A percentile compares a stretch with the other conserved stretches of the same genome.
Conservation (phyloP, 73 alveolate genomes). For the Urostyla sp. region DNA sequence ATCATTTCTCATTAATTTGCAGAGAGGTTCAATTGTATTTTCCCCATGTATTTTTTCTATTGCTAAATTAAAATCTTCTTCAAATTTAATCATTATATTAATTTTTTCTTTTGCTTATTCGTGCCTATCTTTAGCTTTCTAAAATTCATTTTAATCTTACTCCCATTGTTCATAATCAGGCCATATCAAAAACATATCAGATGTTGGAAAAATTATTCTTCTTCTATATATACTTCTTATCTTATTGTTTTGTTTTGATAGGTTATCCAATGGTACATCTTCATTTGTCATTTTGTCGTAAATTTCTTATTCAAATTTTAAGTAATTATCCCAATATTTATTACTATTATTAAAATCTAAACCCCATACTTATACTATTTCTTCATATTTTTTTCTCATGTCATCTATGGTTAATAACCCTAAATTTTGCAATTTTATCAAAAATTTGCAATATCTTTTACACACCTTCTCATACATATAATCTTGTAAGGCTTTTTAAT, state of each 20-base stretch:
- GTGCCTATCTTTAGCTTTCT: slow-evolving; percentile 1
- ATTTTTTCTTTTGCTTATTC: neutral
- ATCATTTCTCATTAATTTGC: slow-evolving; percentile 1
- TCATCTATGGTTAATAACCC: neutral
- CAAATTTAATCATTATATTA: neutral
- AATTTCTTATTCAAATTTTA: slow-evolving; percentile 24
- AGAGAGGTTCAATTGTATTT: slow-evolving; percentile 1
- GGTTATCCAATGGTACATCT: slow-evolving; percentile 5
- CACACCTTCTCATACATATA: slow-evolving; percentile 16
- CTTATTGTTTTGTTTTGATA: neutral
- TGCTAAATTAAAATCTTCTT: slow-evolving; percentile 41
- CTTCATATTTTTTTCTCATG: slow-evolving; percentile 39
- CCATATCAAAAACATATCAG: slow-evolving; percentile 36
- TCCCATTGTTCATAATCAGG: slow-evolving; percentile 53
- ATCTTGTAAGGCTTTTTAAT: slow-evolving; percentile 30
- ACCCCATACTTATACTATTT: slow-evolving; percentile 27
- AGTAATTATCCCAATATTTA: slow-evolving; percentile 51
- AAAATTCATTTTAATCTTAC: slow-evolving; percentile 39
- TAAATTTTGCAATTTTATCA: neutral
- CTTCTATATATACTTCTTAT: slow-evolving; percentile 58
- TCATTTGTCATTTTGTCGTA: neutral
- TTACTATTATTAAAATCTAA: slow-evolving; percentile 34
- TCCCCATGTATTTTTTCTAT: slow-evolving; percentile 10
- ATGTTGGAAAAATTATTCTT: slow-evolving; percentile 44
- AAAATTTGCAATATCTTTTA: slow-evolving; percentile 12